Base-by-base conservation (phyloP, 2,329 filamentous ascomycete genomes). In the Myotisia sp. region DNA sequence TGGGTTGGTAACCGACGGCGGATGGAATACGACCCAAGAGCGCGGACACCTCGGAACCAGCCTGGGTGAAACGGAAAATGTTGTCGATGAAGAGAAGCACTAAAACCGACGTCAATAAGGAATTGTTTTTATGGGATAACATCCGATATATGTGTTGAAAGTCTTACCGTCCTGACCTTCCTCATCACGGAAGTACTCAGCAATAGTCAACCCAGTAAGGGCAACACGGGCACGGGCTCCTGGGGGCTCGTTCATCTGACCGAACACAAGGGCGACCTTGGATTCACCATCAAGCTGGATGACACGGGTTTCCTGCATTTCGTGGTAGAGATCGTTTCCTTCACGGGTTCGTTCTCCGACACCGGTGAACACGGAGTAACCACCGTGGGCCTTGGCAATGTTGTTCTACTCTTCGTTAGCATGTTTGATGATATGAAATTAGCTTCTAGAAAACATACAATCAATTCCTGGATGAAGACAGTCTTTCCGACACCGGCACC, bases 401-500 rank as follows among this genome's bases (percentile, higher is more conserved):
- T 98, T 98, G 85, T 98, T 98, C 74, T 78, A 49, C 3, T 24
- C 8, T n/a, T 10, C 3, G 38, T 49, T 40, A 39, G 38, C 24
- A 10, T 17, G 18, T 29, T 19, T 44, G 29, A 34, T 34, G 9
- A 12, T 13, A 26, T 33, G 17, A 5, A 19, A 19, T 24, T 21
- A 29, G 12, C 17, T 30, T 8, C 16, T 4, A 8, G 26, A 35
- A 29, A 24, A 58, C 71, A 55, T 66, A 78, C 74, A 73, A 98
- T 98, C 62, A 98, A 71, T 72, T 98, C 90, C 76, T 98, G 90
- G 66, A 98, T 98, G 75, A 95, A 98, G 63, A 98, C 90, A 64
- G 90, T 98, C 81, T 98, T 98, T 68, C 90, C 90, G 74, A 98
- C 90, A 92, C 90, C 90, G 56, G 90, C 90, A 87, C 90, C 90